A percentile compares a stretch with the other conserved stretches of the same genome.
These are phyloP conservation scores for Chenopodium quinoa DNA, from an alignment of 148 eudicot species.

Conservation along the genomic window DNA sequence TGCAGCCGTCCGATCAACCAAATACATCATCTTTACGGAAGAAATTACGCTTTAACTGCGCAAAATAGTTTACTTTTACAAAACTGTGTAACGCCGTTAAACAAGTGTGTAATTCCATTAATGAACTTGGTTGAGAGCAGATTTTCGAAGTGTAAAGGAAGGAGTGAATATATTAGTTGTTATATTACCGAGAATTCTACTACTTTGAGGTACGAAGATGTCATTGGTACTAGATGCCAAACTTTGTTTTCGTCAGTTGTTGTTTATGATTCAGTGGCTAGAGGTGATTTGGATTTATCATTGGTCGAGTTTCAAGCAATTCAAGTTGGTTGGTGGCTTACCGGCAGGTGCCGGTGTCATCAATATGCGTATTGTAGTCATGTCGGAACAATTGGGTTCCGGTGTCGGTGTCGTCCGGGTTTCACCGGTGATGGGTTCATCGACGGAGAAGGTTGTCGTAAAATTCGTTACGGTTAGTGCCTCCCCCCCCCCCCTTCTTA, in stretches of 20 bases:
- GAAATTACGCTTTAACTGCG: constrained; percentile 40
- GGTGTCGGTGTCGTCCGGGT: constrained; percentile 63
- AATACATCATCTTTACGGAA: constrained; percentile 24
- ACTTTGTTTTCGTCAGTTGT: constrained; percentile 48
- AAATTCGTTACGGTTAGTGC: too few relatives aligned
- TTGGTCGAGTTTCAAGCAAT: constrained; percentile 44
- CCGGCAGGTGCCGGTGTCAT: constrained; percentile 46
- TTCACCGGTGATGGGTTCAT: constrained; percentile 73
- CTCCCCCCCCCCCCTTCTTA: too few relatives aligned
- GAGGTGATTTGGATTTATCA: constrained; percentile 24
- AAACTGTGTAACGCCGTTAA: constrained; percentile 32
- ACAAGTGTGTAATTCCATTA: constrained; percentile 37
- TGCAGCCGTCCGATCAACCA: constrained; percentile 43
- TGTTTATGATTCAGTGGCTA: constrained; percentile 25
- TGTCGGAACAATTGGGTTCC: constrained; percentile 29
- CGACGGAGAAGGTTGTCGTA: constrained; percentile 53
- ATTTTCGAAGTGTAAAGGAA: not conserved
- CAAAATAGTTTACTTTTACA: constrained; percentile 45
- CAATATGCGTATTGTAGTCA: constrained; percentile 37
- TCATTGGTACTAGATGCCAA: constrained; percentile 31
- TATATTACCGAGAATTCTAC: too few relatives aligned
- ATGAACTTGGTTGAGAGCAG: constrained; percentile 24
- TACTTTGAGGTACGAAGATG: not conserved
- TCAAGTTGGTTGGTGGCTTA: constrained; percentile 74
- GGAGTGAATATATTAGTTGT: too few relatives aligned